These are phyloP conservation scores for Apiospora kogelbergensis DNA, from an alignment of 2,329 filamentous ascomycete species.

Conservation along the genomic window DNA sequence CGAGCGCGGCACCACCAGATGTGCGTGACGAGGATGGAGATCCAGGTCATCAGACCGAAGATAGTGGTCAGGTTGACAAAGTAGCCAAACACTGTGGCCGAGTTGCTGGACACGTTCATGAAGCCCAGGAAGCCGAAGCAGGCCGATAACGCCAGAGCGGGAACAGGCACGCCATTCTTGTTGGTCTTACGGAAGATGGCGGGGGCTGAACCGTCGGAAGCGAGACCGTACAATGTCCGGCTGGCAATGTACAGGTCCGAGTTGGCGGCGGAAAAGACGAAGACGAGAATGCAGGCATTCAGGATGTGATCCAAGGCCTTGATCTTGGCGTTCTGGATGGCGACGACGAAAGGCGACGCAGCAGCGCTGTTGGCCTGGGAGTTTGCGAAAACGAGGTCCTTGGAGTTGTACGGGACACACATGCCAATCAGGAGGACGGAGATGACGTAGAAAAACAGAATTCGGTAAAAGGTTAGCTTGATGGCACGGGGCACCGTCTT, in stretches of 20 bases:
- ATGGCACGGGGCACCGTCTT: constrained; percentile 76
- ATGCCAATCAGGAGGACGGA: constrained; percentile 75
- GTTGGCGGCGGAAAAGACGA: constrained; percentile 77
- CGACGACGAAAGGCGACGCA: constrained; percentile 75
- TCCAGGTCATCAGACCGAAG: constrained; percentile 66
- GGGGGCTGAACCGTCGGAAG: constrained; percentile 70
- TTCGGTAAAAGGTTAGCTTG: constrained; percentile 79
- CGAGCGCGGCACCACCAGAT: constrained; percentile 66
- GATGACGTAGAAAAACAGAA: constrained; percentile 76
- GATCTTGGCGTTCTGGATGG: constrained; percentile 65
- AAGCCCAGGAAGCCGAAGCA: constrained; percentile 67
- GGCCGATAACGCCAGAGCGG: constrained; percentile 61
- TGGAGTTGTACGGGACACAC: constrained; percentile 70
- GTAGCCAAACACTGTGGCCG: constrained; percentile 59
- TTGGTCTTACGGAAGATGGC: constrained; percentile 71
- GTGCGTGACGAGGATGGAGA: constrained; percentile 67
- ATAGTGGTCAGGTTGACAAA: constrained; percentile 69
- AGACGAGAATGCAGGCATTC: constrained; percentile 73
- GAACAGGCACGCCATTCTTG: constrained; percentile 68
- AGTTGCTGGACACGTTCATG: constrained; percentile 61
- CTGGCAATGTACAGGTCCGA: constrained; percentile 76
- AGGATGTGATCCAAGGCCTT: constrained; percentile 63
- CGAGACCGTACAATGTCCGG: constrained; percentile 71
- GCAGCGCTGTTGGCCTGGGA: constrained; percentile 49
- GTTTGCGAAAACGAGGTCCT: constrained; percentile 58